These are phyloP conservation scores for Candida sanyaensis DNA, from an alignment of 1,139 yeast species.

Conservation along the genomic window DNA sequence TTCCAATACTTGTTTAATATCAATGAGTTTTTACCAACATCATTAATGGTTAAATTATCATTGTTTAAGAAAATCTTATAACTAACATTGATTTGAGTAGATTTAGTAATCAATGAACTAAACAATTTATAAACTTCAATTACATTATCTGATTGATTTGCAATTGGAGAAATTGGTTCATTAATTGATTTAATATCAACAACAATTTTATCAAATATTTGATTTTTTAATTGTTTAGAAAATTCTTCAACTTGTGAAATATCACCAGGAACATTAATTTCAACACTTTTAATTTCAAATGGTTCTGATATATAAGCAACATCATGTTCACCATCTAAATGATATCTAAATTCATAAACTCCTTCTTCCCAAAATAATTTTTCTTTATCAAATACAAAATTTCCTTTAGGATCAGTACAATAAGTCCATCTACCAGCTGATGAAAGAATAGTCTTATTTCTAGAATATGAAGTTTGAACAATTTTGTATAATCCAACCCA, in stretches of 20 bases:
- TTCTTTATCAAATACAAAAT: conserved; percentile 51
- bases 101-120: conserved; percentile 33
- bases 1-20: conserved; percentile 43
- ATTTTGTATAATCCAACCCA: conserved; percentile 83
- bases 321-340: conserved; percentile 67
- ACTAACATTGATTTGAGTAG: conserved; percentile 42
- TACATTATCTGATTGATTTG: conserved; percentile 29
- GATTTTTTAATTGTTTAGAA: conserved; percentile 31
- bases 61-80: conserved; percentile 39
- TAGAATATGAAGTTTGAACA: conserved; percentile 60
- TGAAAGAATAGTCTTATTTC: conserved; percentile 60
- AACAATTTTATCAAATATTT: conserved; percentile 35
- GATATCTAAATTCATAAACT: conserved; percentile 75
- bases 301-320: conserved; percentile 70
- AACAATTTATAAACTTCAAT: conserved; percentile 35
- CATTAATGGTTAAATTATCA: conserved; percentile 33
- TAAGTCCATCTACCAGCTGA: conserved; percentile 76
- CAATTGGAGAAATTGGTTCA: conserved; percentile 27
- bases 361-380: conserved; percentile 71
- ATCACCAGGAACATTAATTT: conserved; percentile 37
- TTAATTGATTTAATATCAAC: conserved; percentile 26
- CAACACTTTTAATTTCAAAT: conserved; percentile 58
- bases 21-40: conserved; percentile 43
- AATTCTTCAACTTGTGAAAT: conserved; percentile 24
- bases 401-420: conserved; percentile 47